Evolutionary conservation across 108 stramenopile genomes (phyloP), one percentile per base, ranked within the genome.

Genomic region (Skeletonema costatum): DNA sequence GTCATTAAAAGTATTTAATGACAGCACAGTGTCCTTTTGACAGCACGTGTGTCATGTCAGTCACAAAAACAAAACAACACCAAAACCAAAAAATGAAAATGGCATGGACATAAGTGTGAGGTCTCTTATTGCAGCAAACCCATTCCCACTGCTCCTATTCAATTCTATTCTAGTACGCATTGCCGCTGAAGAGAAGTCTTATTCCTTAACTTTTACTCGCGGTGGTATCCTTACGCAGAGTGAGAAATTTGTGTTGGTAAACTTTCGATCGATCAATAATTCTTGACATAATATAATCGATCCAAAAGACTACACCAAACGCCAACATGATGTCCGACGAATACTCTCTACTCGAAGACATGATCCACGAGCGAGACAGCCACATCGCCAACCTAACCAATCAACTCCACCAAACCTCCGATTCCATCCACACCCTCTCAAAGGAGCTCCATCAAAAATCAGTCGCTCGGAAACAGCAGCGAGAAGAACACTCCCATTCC

Each of bases 381-480:
- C 81, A 78, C 51, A 78, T 82, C 66, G 75, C 81, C 65, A 33
- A 72, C 39, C 72, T 82, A 48, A 67, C 66, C 48, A 73, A 82
- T 39, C 64, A 82, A 50, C 76, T 82, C 51, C 77, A 78, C 66
- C 66, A 71, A 9, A 62, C 73, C 46, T 32, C 44, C 39, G 76
- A 78, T 35, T 31, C 42, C 35, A 71, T 78, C 56, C 44, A 72
- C 76, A 29, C 76, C 51, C 66, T 74, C 60, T 61, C 68, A 58
- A 72, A 72, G 42, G 81, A 74, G 35, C 32, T 78, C 13, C 60
- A 60, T 32, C 32, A 33, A 29, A 68, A 71, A 70, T 66, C 80
- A 32, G 9, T 32, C 19, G 7, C 61, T 10, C 74, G 80, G 30
- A 62, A 75, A 35, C 62, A 46, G 8, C 80, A 81, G 41, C 80